These are phyloP conservation scores for Ambrosia trifida DNA, from an alignment of 129 eudicot species.

Conservation along the genomic window DNA sequence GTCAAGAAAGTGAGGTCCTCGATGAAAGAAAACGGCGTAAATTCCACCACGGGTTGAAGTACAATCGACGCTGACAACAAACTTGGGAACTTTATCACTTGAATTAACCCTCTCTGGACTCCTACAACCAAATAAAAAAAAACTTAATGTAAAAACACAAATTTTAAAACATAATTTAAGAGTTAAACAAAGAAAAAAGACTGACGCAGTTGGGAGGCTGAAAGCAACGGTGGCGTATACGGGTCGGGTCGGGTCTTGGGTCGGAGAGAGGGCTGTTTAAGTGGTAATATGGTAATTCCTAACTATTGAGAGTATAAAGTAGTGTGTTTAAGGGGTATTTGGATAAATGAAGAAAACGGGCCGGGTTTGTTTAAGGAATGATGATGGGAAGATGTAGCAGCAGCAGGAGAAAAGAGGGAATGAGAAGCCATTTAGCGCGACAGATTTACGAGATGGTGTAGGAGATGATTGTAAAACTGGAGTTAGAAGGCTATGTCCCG, in stretches of 20 bases:
- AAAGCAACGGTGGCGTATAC: conserved; percentile 43
- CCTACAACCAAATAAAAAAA: conserved; percentile 40
- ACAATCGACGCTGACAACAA: too few species aligned
- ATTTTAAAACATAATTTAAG: background rate
- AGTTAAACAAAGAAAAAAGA: conserved; percentile 5
- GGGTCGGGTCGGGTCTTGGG: conserved; percentile 44
- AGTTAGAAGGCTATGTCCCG: conserved; percentile 42
- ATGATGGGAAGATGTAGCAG: conserved; percentile 25
- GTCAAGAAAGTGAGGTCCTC: too few species aligned
- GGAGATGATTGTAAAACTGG: conserved; percentile 37
- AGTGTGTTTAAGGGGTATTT: conserved; percentile 17
- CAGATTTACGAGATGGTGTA: conserved; percentile 45
- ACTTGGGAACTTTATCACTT: conserved; percentile 60
- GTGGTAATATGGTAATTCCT: conserved; percentile 39
- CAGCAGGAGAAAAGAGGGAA: conserved; percentile 23
- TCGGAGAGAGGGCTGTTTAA: conserved; percentile 30
- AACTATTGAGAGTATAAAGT: conserved; percentile 48
- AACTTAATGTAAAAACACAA: conserved; percentile 8
- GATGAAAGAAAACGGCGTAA: too few species aligned
- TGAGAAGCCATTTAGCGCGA: background rate
- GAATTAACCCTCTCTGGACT: conserved; percentile 54
- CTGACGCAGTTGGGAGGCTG: conserved; percentile 84
- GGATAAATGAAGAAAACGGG: conserved; percentile 34
- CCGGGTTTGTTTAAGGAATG: conserved; percentile 26
- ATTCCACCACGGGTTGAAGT: too few species aligned